Evolutionary conservation across 2,329 filamentous ascomycete genomes (phyloP).

Genomic region (Epichloe uncinata): DNA sequence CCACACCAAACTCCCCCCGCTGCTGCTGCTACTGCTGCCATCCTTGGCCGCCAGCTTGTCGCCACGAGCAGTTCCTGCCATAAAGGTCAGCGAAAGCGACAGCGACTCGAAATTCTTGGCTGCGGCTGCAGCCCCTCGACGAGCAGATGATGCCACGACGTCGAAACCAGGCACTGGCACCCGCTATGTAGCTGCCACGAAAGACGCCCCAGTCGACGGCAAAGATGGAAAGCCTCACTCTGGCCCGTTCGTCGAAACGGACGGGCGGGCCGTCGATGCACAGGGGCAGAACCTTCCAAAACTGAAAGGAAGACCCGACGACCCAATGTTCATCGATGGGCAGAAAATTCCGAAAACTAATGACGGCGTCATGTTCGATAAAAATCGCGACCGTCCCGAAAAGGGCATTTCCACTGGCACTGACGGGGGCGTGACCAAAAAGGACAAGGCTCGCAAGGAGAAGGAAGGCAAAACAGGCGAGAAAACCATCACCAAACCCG

Average conservation of each 20-base stretch:
- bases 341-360: constrained; percentile 49
- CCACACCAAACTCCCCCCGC: constrained; percentile 35
- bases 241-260: constrained; percentile 61
- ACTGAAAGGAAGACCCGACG: constrained; percentile 36
- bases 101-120: constrained; percentile 12
- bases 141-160: constrained; percentile 14
- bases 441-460: constrained; percentile 60
- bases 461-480: constrained; percentile 52
- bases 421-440: constrained; percentile 79
- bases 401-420: constrained; percentile 71
- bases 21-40: constrained; percentile 48
- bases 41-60: constrained; percentile 35
- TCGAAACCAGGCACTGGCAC: constrained; percentile 16
- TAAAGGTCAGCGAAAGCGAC: constrained; percentile 8
- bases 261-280: constrained; percentile 20
- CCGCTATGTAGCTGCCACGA: constrained; percentile 33
- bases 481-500: constrained; percentile 61
- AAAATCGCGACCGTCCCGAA: constrained; percentile 59
- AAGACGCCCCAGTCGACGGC: constrained; percentile 82
- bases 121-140: constrained; percentile 9
- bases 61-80: constrained; percentile 14
- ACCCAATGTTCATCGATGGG: constrained; percentile 42
- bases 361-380: constrained; percentile 90
- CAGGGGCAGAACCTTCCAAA: constrained; percentile 27
- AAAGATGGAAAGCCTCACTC: constrained; percentile 87